Conservation (phyloP, 2,329 filamentous ascomycete species). For the Mollisia scopiformis region DNA sequence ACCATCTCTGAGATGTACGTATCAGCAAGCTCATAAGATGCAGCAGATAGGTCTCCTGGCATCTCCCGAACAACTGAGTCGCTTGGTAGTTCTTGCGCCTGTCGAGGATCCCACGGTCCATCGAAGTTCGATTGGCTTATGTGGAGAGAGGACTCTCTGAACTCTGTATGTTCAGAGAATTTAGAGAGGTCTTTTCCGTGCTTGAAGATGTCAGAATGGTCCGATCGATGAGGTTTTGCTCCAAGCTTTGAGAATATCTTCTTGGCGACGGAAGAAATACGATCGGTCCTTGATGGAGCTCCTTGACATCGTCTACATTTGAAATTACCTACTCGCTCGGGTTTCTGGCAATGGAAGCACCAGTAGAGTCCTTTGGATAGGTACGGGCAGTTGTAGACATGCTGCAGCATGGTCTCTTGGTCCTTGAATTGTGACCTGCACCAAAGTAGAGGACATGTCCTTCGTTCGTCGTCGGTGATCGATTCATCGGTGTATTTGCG, state of each 20-base stretch:
- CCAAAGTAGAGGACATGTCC: slow-evolving; percentile 32
- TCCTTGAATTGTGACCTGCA: slow-evolving; percentile 27
- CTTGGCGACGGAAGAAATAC: slow-evolving; percentile 31
- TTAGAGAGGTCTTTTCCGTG: slow-evolving; percentile 3
- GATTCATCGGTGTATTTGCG: slow-evolving; percentile 30
- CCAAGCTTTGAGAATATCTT: slow-evolving; percentile 34
- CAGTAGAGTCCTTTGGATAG: slow-evolving; percentile 32
- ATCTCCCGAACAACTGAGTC: slow-evolving; percentile 15
- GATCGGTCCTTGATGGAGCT: slow-evolving; percentile 26
- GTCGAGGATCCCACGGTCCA: slow-evolving; percentile 10
- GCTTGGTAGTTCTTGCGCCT: slow-evolving; percentile 19
- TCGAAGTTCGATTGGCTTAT: background rate
- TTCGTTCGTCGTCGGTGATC: slow-evolving; percentile 31
- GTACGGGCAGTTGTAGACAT: slow-evolving; percentile 32
- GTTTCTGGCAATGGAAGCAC: slow-evolving; percentile 33
- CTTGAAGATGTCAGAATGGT: slow-evolving; percentile 8
- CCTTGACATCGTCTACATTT: slow-evolving; percentile 31
- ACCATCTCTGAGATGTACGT: slow-evolving; percentile 31
- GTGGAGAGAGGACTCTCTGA: background rate
- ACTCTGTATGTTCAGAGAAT: background rate
- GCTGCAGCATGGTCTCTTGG: slow-evolving; percentile 32
- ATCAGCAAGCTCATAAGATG: slow-evolving; percentile 27
- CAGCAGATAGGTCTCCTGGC: slow-evolving; percentile 19
- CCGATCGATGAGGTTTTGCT: slow-evolving; percentile 21
- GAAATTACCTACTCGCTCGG: slow-evolving; percentile 30